Percentiles rank a stretch among this genome's conserved stretches.
These are phyloP conservation scores for Pythium rishiriense DNA, from an alignment of 352 stramenopile genomes.

Conservation along the genomic window DNA sequence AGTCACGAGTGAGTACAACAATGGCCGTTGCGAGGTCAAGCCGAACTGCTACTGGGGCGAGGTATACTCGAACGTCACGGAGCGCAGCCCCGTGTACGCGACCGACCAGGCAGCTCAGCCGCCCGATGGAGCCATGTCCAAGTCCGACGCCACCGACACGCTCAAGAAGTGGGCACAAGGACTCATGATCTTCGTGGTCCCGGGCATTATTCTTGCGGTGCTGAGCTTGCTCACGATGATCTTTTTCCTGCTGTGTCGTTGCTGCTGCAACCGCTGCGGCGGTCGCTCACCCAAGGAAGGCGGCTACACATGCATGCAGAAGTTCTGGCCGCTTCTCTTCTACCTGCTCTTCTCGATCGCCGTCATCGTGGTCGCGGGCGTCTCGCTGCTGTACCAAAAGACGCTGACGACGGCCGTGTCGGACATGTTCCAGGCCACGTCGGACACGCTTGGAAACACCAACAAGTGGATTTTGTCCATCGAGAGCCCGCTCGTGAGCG, in stretches of 20 bases:
- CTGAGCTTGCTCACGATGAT: slow-evolving; percentile 69
- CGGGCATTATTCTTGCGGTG: slow-evolving; percentile 52
- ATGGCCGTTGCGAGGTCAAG: slow-evolving; percentile 48
- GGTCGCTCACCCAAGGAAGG: slow-evolving; percentile 53
- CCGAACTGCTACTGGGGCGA: slow-evolving; percentile 67
- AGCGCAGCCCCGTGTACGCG: slow-evolving; percentile 33
- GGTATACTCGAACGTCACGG: slow-evolving; percentile 36
- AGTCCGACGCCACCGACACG: slow-evolving; percentile 26
- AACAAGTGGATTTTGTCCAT: slow-evolving; percentile 46
- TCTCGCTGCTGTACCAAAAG: slow-evolving; percentile 57
- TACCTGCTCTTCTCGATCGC: slow-evolving; percentile 61
- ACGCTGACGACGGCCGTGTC: slow-evolving; percentile 43
- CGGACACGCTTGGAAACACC: slow-evolving; percentile 39
- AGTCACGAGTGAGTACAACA: slow-evolving; percentile 33
- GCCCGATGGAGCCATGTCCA: slow-evolving; percentile 31
- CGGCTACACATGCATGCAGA: slow-evolving; percentile 69
- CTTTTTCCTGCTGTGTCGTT: slow-evolving; percentile 74
- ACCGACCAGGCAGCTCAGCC: slow-evolving; percentile 31
- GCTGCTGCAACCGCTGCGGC: slow-evolving; percentile 74
- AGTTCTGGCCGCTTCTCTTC: slow-evolving; percentile 65
- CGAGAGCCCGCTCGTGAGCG: slow-evolving; percentile 38
- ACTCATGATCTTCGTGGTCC: slow-evolving; percentile 54
- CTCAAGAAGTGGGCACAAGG: slow-evolving; percentile 49
- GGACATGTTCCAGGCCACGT: slow-evolving; percentile 45
- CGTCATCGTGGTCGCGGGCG: slow-evolving; percentile 46